Percentiles rank a stretch among this genome's conserved stretches.
Conservation (phyloP, 768 basidiomycete species). For the Pleurotus tuoliensis region DNA sequence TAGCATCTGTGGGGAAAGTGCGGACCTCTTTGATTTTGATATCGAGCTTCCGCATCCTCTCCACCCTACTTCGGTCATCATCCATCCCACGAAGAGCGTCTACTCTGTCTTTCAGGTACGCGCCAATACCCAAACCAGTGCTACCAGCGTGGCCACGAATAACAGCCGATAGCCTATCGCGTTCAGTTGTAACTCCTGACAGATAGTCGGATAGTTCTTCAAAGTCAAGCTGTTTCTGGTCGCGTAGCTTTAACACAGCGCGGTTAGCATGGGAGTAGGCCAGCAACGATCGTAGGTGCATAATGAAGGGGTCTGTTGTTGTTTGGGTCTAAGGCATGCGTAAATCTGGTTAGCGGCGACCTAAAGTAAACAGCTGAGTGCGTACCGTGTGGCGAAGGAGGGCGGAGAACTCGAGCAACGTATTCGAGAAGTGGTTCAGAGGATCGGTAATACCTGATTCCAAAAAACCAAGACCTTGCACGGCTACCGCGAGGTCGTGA, state of each 20-base stretch:
- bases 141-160: constrained; percentile 87
- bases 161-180: constrained; percentile 87
- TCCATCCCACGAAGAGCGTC: constrained; percentile 91
- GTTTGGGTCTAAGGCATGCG: constrained; percentile 65
- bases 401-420: constrained; percentile 91
- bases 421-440: constrained; percentile 94
- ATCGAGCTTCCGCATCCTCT: constrained; percentile 92
- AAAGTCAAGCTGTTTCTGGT: constrained; percentile 98
- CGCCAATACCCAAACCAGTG: constrained; percentile 77
- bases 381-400: constrained; percentile 79
- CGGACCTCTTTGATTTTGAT: constrained; percentile 91
- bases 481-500: constrained; percentile 92
- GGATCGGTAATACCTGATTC: constrained; percentile 99
- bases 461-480: constrained; percentile 95
- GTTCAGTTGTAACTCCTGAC: constrained; percentile 87
- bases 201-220: constrained; percentile 96
- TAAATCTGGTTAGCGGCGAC: too few species aligned
- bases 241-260: constrained; percentile 90
- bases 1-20: neutral
- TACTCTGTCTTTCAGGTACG: constrained; percentile 89
- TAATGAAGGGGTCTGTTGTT: constrained; percentile 88
- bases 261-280: constrained; percentile 92
- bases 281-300: constrained; percentile 87
- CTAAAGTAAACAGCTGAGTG: neutral
- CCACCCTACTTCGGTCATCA: constrained; percentile 88